These are phyloP conservation scores for Furcasterigmium furcatum DNA, from an alignment of 2,329 filamentous ascomycete genomes.

Conservation along the genomic window DNA sequence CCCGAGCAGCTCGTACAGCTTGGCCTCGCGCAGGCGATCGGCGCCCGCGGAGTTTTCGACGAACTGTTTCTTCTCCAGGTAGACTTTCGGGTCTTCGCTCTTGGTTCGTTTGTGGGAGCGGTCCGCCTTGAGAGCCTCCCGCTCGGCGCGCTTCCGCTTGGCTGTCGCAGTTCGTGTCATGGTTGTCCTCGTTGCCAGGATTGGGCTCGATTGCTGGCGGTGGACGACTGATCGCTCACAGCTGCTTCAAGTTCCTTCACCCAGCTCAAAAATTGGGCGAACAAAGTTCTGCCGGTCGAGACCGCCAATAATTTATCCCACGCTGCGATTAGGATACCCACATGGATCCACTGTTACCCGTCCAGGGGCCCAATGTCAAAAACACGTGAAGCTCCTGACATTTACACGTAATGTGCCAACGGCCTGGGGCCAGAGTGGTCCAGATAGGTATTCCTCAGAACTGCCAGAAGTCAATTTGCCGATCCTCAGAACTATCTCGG, in stretches of 20 bases:
- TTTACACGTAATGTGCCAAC: too few relatives aligned
- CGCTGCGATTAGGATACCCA: constrained; percentile 3
- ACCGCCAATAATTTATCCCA: constrained; percentile 6
- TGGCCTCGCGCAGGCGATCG: constrained; percentile 55
- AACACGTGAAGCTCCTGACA: too few relatives aligned
- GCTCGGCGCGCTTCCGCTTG: constrained; percentile 15
- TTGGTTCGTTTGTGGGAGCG: constrained; percentile 19
- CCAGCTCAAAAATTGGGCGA: constrained; percentile 9
- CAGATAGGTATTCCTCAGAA: too few relatives aligned
- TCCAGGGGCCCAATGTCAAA: constrained; percentile 2
- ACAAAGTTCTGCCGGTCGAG: constrained; percentile 8
- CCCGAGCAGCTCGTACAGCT: constrained; percentile 58
- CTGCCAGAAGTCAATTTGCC: too few relatives aligned
- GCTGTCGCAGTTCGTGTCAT: constrained; percentile 15
- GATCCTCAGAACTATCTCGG: too few relatives aligned
- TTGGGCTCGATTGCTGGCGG: neutral
- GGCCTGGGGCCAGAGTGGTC: too few relatives aligned
- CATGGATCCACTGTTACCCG: constrained; percentile 9
- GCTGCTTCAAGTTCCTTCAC: neutral
- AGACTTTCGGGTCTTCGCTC: constrained; percentile 22
- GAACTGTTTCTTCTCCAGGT: constrained; percentile 39
- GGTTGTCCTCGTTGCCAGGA: neutral
- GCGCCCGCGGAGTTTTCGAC: constrained; percentile 47
- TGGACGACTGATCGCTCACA: neutral
- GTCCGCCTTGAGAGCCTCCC: constrained; percentile 12